A percentile compares a stretch with the other conserved stretches of the same genome.
Evolutionary conservation across 139 green algal genomes (phyloP).

Genomic region (Diplosphaera chodatii): DNA sequence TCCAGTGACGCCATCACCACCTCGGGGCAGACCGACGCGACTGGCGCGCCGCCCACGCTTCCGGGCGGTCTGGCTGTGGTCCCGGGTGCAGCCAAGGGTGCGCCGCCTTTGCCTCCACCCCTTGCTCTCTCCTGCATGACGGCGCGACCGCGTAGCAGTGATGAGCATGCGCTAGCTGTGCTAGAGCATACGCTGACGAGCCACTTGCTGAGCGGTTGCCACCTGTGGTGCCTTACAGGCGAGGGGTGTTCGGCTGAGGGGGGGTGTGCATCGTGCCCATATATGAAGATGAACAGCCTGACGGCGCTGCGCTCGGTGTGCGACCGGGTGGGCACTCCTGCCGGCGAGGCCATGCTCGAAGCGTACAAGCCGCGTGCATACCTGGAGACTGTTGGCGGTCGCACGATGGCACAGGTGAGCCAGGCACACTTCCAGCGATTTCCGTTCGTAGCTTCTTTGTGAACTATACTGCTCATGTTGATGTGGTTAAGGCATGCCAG

Average conservation of each 20-base stretch:
- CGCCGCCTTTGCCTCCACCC: too few species aligned
- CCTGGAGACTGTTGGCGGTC: constrained; percentile 50
- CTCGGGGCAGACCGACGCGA: not conserved
- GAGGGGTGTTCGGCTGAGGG: constrained; percentile 91
- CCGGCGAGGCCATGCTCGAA: constrained; percentile 60
- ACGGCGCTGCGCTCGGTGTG: constrained; percentile 48
- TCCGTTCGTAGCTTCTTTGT: too few species aligned
- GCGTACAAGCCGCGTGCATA: constrained; percentile 65
- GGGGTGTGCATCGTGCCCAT: constrained; percentile 94
- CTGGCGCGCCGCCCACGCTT: constrained; percentile 25
- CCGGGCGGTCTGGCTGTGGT: constrained; percentile 60
- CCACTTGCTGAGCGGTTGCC: too few species aligned
- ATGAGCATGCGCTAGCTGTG: too few species aligned
- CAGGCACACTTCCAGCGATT: too few species aligned
- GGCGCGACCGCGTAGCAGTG: too few species aligned
- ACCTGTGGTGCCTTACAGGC: too few species aligned
- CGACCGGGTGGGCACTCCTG: constrained; percentile 27
- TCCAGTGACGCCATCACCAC: constrained; percentile 72
- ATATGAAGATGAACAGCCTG: constrained; percentile 96
- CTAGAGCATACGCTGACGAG: too few species aligned
- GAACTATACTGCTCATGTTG: too few species aligned
- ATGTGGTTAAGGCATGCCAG: too few species aligned
- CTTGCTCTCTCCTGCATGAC: too few species aligned
- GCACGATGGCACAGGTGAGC: constrained; percentile 55
- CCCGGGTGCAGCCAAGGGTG: constrained; percentile 37